Percentiles rank a stretch among this genome's conserved stretches.
Evolutionary conservation across 2,329 filamentous ascomycete species (phyloP).

Genomic region (Didymosphaeria variabile): DNA sequence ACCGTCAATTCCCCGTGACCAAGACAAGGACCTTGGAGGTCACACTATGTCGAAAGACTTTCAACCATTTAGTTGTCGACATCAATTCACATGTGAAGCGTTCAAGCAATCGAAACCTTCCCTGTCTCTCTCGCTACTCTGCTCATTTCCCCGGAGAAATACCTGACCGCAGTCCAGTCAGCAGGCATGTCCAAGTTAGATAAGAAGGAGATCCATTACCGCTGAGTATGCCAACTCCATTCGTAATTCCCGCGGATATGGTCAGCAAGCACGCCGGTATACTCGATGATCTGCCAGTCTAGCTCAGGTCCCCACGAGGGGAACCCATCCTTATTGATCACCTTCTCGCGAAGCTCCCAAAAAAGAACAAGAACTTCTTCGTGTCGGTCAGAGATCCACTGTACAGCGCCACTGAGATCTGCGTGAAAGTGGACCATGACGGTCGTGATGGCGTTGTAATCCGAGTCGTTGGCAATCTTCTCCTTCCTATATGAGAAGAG

Average conservation of each 20-base stretch:
- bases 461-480: slow-evolving; percentile 4
- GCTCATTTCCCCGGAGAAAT: slow-evolving; percentile 3
- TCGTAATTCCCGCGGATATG: slow-evolving; percentile 5
- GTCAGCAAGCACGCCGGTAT: slow-evolving; percentile 2
- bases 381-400: slow-evolving; percentile 7
- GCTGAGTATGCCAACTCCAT: slow-evolving; percentile 8
- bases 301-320: slow-evolving; percentile 5
- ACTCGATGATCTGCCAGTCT: slow-evolving; percentile 5
- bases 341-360: slow-evolving; percentile 3
- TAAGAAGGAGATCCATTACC: slow-evolving; percentile 1
- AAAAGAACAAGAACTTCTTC: slow-evolving; percentile 4
- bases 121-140: slow-evolving; percentile 2
- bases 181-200: background rate
- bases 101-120: background rate
- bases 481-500: slow-evolving; percentile 6
- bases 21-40: no score
- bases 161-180: background rate
- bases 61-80: slow-evolving; percentile 6
- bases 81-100: slow-evolving; percentile 1
- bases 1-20: no score
- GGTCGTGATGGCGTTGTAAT: slow-evolving; percentile 7
- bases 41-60: no score
- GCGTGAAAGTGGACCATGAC: slow-evolving; percentile 1
- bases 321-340: slow-evolving; percentile 5
- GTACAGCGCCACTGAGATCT: slow-evolving; percentile 1